Base-by-base conservation (phyloP, 352 stramenopile species). In the Phytopythium vexans region DNA sequence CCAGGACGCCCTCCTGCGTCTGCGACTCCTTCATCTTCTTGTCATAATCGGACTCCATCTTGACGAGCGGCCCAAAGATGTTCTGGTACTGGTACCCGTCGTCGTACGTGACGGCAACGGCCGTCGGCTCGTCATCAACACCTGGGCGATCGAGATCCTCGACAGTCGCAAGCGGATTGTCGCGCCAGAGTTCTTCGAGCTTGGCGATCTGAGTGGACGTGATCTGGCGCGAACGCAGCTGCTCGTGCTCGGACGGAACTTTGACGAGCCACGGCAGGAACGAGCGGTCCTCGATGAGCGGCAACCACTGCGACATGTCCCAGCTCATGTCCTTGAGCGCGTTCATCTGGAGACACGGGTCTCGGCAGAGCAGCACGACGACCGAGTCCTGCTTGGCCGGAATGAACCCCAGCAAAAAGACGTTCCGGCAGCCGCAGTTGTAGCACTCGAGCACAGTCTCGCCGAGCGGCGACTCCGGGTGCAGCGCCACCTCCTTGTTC, bases 21-120 rank as follows among this genome's bases (percentile, higher is more conserved):
- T 99, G 82, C 56, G 86, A 82, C 59, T 99, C 96, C 70, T 99
- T 99, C 79, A 99, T 98, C 68, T 98, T 97, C 68, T 98, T 98
- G 80, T 99, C 97, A 58, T 99, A 99, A 75, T 99, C 97, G 5
- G 97, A 98, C 77, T 99, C 97, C 73, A 99, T 96, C 72, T 99
- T 99, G n/a, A 99, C 97, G 9, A 99, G 70, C 9, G 98, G 97
- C 4, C 92, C 97, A 56, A 99, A 91, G 44, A 99, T 92, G 74
- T 99, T 99, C 72, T 99, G 97, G 78, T 99, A 99, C 77, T 99
- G 96, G 70, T 99, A 99, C 27, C 97, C 97, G 67, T 99, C 97
- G 52, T 99, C 95, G 66, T 99, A 99, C 35, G 88, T 86, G 14
- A 92, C 62, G 34, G 91, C 61, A 0, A 98, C 96, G 1, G 88